These are phyloP conservation scores for Alternaria tenuissima DNA, from an alignment of 2,329 filamentous ascomycete species.

Conservation along the genomic window DNA sequence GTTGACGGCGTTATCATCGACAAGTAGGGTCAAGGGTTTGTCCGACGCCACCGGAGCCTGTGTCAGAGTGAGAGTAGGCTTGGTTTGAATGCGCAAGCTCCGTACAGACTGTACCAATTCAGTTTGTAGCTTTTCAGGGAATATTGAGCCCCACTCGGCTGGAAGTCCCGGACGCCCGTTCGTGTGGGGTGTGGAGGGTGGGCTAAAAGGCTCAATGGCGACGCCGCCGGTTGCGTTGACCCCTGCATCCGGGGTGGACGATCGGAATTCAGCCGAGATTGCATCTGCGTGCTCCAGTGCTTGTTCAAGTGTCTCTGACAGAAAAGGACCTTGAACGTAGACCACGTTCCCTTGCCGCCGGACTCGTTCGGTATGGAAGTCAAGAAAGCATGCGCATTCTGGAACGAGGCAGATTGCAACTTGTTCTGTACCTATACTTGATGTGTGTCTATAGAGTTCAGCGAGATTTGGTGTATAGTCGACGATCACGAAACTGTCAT, in stretches of 20 bases:
- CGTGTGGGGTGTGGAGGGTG: background rate
- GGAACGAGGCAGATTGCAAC: conserved; percentile 44
- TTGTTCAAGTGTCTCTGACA: conserved; percentile 27
- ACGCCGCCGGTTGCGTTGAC: background rate
- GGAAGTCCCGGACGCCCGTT: background rate
- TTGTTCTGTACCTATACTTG: conserved; percentile 20
- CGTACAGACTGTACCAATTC: conserved; percentile 22
- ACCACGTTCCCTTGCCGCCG: conserved; percentile 29
- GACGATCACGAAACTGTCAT: conserved; percentile 32
- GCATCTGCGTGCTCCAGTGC: conserved; percentile 23
- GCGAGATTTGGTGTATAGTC: conserved; percentile 33
- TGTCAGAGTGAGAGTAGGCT: background rate
- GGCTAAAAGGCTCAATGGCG: conserved; percentile 2
- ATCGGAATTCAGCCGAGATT: conserved; percentile 18
- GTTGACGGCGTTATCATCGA: conserved; percentile 58
- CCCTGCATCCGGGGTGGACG: background rate
- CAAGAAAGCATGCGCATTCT: conserved; percentile 27
- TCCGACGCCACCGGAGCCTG: background rate
- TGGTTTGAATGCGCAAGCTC: conserved; percentile 13
- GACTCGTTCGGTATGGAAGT: conserved; percentile 24
- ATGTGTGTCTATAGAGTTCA: conserved; percentile 25
- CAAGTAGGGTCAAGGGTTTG: conserved; percentile 49
- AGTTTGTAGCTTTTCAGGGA: conserved; percentile 13
- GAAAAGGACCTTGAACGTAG: conserved; percentile 40
- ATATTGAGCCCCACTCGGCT: conserved; percentile 12